A percentile compares a stretch with the other conserved stretches of the same genome.
These are phyloP conservation scores for Apiospora rasikravindrae DNA, from an alignment of 2,329 filamentous ascomycete species.

Conservation along the genomic window DNA sequence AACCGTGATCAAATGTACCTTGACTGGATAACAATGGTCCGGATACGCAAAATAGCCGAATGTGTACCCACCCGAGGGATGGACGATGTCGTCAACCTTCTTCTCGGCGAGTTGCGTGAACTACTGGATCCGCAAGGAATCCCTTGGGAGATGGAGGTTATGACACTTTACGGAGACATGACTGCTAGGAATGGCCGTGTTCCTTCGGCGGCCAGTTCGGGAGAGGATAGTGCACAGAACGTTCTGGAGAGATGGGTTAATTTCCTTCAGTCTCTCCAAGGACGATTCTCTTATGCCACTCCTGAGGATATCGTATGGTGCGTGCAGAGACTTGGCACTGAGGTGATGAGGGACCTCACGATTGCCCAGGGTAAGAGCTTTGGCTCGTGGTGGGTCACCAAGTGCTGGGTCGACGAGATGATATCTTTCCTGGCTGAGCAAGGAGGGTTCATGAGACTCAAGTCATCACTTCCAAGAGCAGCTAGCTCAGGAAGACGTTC, in stretches of 20 bases:
- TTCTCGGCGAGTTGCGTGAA: slow-evolving; percentile 70
- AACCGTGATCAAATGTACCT: slow-evolving; percentile 95
- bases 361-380: slow-evolving; percentile 80
- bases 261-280: slow-evolving; percentile 72
- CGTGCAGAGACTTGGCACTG: slow-evolving; percentile 76
- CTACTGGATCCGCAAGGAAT: slow-evolving; percentile 73
- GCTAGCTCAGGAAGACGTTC: slow-evolving; percentile 41
- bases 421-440: slow-evolving; percentile 86
- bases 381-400: slow-evolving; percentile 93
- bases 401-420: slow-evolving; percentile 96
- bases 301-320: slow-evolving; percentile 77
- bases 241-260: slow-evolving; percentile 80
- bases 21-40: slow-evolving; percentile 79
- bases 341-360: slow-evolving; percentile 81
- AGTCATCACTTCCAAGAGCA: slow-evolving; percentile 42
- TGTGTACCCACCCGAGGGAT: slow-evolving; percentile 66
- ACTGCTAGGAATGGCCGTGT: slow-evolving; percentile 52
- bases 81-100: slow-evolving; percentile 68
- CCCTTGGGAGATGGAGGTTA: slow-evolving; percentile 67
- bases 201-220: slow-evolving; percentile 43
- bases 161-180: slow-evolving; percentile 65
- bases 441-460: slow-evolving; percentile 81
- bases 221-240: slow-evolving; percentile 58
- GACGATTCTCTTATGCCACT: slow-evolving; percentile 74
- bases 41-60: slow-evolving; percentile 67